These are phyloP conservation scores for Amanita brunnescens DNA, from an alignment of 768 basidiomycete genomes.

Conservation along the genomic window DNA sequence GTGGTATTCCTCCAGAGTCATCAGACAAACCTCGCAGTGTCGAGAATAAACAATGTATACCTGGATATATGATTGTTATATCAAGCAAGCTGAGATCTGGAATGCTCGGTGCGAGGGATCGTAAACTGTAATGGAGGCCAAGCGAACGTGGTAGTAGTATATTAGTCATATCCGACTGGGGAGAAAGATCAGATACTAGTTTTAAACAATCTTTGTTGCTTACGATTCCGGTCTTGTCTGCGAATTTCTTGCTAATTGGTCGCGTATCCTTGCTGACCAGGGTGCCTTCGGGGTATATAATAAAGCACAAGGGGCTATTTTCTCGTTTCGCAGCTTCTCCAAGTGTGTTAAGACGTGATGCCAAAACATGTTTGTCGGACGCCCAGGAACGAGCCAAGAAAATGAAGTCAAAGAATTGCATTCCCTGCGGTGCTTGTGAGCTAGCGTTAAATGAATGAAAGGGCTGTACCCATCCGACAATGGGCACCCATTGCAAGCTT, in stretches of 20 bases:
- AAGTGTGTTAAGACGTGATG: constrained; percentile 55
- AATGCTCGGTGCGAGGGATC: constrained; percentile 70
- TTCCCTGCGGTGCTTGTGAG: constrained; percentile 43
- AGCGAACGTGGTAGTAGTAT: constrained; percentile 88
- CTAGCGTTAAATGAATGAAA: background rate
- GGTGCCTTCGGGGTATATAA: constrained; percentile 95
- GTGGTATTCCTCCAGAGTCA: constrained; percentile 53
- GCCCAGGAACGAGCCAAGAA: constrained; percentile 91
- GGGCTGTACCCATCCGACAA: constrained; percentile 75
- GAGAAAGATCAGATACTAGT: background rate
- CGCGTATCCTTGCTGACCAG: constrained; percentile 82
- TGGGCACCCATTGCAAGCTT: constrained; percentile 73
- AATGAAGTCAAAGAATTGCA: constrained; percentile 93
- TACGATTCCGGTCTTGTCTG: constrained; percentile 83
- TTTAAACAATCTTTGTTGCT: constrained; percentile 24
- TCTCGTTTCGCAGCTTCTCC: constrained; percentile 60
- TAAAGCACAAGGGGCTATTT: constrained; percentile 66
- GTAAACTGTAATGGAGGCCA: constrained; percentile 78
- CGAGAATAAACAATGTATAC: constrained; percentile 29
- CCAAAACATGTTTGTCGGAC: constrained; percentile 64
- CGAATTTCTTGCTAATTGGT: constrained; percentile 79
- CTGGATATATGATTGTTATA: constrained; percentile 87
- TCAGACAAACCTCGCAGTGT: constrained; percentile 9
- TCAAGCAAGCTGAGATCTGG: constrained; percentile 79
- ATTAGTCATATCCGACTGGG: constrained; percentile 70